Percentiles rank a stretch among this genome's conserved stretches.
These are phyloP conservation scores for Daldinia sp. DNA, from an alignment of 2,329 filamentous ascomycete species.

Conservation along the genomic window DNA sequence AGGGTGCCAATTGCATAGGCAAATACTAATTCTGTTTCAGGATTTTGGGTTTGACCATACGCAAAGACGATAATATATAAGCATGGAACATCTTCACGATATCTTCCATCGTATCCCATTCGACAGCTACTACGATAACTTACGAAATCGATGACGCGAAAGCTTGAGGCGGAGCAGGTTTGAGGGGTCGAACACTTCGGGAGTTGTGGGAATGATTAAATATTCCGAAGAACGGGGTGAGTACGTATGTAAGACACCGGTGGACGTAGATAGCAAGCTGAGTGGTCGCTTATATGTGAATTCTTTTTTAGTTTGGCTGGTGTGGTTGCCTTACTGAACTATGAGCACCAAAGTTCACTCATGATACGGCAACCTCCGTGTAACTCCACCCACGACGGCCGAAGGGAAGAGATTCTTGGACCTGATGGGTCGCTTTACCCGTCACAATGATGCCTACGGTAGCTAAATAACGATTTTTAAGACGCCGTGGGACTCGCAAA, in stretches of 20 bases:
- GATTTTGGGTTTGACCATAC: too few species aligned
- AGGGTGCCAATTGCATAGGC: too few species aligned
- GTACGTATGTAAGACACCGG: not conserved
- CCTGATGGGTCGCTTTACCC: not conserved
- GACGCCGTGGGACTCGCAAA: not conserved
- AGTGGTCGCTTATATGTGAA: not conserved
- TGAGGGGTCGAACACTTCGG: not conserved
- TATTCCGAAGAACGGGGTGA: not conserved
- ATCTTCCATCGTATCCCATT: not conserved
- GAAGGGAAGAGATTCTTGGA: not conserved
- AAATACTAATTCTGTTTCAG: too few species aligned
- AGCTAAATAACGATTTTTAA: not conserved
- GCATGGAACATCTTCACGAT: not conserved
- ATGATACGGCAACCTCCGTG: not conserved
- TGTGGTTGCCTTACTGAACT: constrained; percentile 9
- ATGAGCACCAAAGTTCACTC: not conserved
- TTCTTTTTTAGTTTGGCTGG: not conserved
- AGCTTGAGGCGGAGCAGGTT: not conserved
- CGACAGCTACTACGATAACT: not conserved
- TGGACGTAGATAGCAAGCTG: not conserved
- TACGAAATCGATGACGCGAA: not conserved
- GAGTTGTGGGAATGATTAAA: not conserved
- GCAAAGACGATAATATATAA: too few species aligned
- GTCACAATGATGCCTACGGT: not conserved
- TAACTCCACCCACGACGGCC: not conserved